phyloP scores from a whole-genome alignment of 257 asterid genomes.

The Penstemon davidsonii region DNA sequence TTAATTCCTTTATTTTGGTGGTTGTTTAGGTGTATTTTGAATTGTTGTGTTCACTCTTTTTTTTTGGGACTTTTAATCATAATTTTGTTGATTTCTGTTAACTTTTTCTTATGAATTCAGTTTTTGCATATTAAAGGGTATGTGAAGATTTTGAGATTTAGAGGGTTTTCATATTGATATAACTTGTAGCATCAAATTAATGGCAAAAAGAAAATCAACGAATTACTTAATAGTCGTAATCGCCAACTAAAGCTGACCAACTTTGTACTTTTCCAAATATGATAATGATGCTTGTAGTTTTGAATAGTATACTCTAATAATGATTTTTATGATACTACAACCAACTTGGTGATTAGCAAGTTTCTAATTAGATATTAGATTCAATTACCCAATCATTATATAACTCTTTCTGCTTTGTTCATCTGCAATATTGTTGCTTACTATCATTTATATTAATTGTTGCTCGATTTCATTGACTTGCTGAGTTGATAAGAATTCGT shows the following conservation, averaged over 20 bases:
- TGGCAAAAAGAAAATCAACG: not conserved
- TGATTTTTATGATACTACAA: constrained; percentile 15
- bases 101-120: not conserved
- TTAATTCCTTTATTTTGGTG: constrained; percentile 13
- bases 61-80: not conserved
- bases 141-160: not conserved
- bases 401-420: constrained; percentile 23
- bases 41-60: not conserved
- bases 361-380: not conserved
- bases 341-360: constrained; percentile 22
- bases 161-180: constrained; percentile 7
- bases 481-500: not conserved
- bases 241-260: constrained; percentile 16
- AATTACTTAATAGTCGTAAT: not conserved
- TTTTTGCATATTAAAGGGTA: not conserved
- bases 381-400: constrained; percentile 1
- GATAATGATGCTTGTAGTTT: constrained; percentile 15
- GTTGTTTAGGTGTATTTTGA: constrained; percentile 7
- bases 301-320: not conserved
- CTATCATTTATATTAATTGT: constrained; percentile 12
- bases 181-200: constrained; percentile 11
- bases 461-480: constrained; percentile 31
- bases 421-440: constrained; percentile 11
- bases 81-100: constrained; percentile 12
- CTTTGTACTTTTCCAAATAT: constrained; percentile 11